Conservation (phyloP, 441 rosid genomes). For the Biscutella laevigata region DNA sequence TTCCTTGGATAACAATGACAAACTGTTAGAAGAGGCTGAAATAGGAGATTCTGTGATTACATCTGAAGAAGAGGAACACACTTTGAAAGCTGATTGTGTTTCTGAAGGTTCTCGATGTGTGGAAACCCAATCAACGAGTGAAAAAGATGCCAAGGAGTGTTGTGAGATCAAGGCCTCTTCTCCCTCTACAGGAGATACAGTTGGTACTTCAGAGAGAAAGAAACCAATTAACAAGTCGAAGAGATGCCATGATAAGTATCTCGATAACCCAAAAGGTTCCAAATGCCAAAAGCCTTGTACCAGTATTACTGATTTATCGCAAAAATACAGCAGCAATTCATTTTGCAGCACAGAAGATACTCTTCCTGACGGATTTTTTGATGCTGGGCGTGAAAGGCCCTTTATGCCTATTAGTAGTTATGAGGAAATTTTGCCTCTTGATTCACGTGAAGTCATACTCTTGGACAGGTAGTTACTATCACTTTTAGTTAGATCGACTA, state of each 20-base stretch:
- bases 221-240: constrained; percentile 42
- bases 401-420: constrained; percentile 59
- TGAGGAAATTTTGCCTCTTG: constrained; percentile 51
- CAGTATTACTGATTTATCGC: constrained; percentile 38
- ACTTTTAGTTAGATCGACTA: background rate
- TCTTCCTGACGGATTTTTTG: constrained; percentile 92
- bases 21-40: constrained; percentile 32
- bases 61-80: constrained; percentile 35
- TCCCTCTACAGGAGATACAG: constrained; percentile 26
- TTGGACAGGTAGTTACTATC: constrained; percentile 62
- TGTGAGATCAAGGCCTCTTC: constrained; percentile 35
- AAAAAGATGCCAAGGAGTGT: constrained; percentile 28
- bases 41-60: constrained; percentile 29
- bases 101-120: constrained; percentile 24
- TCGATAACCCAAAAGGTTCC: constrained; percentile 86
- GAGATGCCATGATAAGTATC: constrained; percentile 62
- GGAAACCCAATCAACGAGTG: constrained; percentile 24
- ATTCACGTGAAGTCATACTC: constrained; percentile 93
- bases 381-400: constrained; percentile 93
- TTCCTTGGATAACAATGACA: constrained; percentile 35
- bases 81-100: constrained; percentile 25
- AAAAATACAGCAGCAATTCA: constrained; percentile 57
- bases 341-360: constrained; percentile 68
- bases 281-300: constrained; percentile 50
- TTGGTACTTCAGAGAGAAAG: constrained; percentile 28